phyloP scores from a whole-genome alignment of 1,284 basidiomycete genomes.

The Cryptococcus sp. region DNA sequence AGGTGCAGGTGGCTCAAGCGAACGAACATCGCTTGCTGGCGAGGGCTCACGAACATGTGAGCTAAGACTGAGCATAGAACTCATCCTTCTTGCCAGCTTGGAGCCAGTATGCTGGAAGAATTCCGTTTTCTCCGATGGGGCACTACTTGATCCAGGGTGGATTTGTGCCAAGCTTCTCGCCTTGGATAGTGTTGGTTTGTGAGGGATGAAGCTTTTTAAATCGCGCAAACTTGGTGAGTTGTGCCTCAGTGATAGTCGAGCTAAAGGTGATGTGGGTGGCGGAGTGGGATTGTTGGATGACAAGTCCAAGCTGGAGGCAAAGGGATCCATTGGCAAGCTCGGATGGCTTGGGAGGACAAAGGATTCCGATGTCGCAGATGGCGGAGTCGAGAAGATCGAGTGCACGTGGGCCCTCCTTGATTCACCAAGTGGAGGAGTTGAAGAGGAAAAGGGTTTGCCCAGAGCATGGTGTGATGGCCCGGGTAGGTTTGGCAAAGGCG shows the following conservation, averaged over 20 bases:
- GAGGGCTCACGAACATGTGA: not conserved
- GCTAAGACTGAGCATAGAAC: conserved; percentile 14
- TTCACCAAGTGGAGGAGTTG: conserved; percentile 29
- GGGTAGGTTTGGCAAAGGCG: conserved; percentile 27
- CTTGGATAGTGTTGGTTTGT: conserved; percentile 27
- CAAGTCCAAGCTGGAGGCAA: conserved; percentile 36
- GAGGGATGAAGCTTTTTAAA: conserved; percentile 27
- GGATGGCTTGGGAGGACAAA: conserved; percentile 19
- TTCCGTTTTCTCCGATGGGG: conserved; percentile 15
- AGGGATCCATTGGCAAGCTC: conserved; percentile 37
- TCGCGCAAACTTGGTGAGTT: conserved; percentile 37
- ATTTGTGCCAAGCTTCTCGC: conserved; percentile 39
- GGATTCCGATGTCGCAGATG: conserved; percentile 12
- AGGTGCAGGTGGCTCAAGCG: conserved; percentile 8
- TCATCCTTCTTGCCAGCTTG: conserved; percentile 21
- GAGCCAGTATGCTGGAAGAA: conserved; percentile 4
- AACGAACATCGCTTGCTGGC: not conserved
- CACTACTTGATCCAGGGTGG: conserved; percentile 14
- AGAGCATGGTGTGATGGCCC: conserved; percentile 12
- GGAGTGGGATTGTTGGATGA: conserved; percentile 19
- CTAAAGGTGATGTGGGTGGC: conserved; percentile 5
- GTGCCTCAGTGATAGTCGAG: conserved; percentile 17
- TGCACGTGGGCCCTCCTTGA: conserved; percentile 14
- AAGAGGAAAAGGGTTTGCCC: conserved; percentile 32
- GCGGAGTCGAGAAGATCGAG: conserved; percentile 13